phyloP scores from a whole-genome alignment of 78 protist species.

The Planoprotostelium fungivorum region DNA sequence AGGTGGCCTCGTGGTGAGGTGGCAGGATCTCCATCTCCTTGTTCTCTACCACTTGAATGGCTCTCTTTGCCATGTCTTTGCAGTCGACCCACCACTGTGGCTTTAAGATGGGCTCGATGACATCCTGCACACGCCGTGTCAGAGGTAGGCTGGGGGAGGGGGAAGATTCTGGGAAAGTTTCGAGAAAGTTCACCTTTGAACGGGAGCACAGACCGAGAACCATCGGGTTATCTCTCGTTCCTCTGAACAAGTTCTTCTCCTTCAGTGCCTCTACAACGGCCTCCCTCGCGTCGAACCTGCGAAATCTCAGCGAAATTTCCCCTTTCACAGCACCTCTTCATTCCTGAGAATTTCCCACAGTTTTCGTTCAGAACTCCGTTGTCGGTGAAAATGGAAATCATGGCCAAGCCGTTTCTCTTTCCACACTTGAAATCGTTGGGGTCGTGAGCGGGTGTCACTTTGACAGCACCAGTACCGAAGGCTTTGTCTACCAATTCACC shows the following conservation, averaged over 20 bases:
- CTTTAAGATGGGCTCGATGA: slow-evolving; percentile 70
- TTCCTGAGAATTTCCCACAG: slow-evolving; percentile 62
- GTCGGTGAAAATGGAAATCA: slow-evolving; percentile 77
- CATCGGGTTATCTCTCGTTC: slow-evolving; percentile 66
- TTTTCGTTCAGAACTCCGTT: slow-evolving; percentile 84
- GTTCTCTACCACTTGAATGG: slow-evolving; percentile 41
- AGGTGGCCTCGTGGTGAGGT: slow-evolving; percentile 25
- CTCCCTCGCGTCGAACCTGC: slow-evolving; percentile 76
- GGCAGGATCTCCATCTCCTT: slow-evolving; percentile 80
- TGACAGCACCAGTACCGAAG: slow-evolving; percentile 96
- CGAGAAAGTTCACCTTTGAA: slow-evolving; percentile 6
- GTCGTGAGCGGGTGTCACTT: slow-evolving; percentile 97
- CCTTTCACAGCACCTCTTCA: slow-evolving; percentile 46
- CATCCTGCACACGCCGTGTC: slow-evolving; percentile 8
- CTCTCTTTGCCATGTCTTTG: slow-evolving; percentile 48
- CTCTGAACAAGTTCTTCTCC: slow-evolving; percentile 29
- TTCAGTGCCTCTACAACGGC: slow-evolving; percentile 68
- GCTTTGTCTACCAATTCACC: slow-evolving; percentile 80
- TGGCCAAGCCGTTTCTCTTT: slow-evolving; percentile 79
- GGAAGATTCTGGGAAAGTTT: no score
- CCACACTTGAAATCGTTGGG: slow-evolving; percentile 90
- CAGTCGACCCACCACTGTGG: slow-evolving; percentile 97
- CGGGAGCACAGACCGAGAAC: slow-evolving; percentile 72
- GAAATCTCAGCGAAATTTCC: background rate
- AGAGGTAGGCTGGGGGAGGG: no score